A percentile compares a stretch with the other conserved stretches of the same genome.
Conservation (phyloP, 139 green algal species). For the Micractinium sp. region DNA sequence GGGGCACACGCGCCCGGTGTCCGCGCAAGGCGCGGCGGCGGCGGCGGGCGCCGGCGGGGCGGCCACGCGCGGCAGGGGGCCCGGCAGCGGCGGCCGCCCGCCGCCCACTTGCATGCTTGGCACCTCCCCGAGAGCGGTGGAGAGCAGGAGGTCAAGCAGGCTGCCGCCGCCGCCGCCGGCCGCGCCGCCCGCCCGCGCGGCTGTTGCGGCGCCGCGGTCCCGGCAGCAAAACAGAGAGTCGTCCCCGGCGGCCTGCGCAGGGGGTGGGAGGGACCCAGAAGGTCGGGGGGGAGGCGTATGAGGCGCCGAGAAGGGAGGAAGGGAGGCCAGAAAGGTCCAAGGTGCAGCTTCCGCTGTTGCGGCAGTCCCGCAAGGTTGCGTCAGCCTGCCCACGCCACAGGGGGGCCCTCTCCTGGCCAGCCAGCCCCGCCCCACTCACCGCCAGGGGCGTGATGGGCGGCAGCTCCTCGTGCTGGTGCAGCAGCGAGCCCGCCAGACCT, state of each 20-base stretch:
- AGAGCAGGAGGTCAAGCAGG: too few relatives aligned
- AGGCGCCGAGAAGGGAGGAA: background rate
- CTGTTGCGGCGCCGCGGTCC: background rate
- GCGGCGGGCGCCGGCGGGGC: too few relatives aligned
- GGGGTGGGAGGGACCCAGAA: background rate
- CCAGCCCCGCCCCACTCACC: background rate
- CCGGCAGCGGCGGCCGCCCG: too few relatives aligned
- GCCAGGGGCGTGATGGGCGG: slow-evolving; percentile 15
- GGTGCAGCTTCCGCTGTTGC: too few relatives aligned
- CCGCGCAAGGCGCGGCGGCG: background rate
- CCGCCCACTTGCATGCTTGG: too few relatives aligned
- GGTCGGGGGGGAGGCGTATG: background rate
- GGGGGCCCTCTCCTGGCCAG: too few relatives aligned
- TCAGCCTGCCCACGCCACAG: too few relatives aligned
- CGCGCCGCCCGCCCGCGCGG: background rate
- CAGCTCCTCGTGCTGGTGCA: slow-evolving; percentile 7
- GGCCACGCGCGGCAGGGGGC: too few relatives aligned
- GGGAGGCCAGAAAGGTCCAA: too few relatives aligned
- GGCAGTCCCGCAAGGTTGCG: too few relatives aligned
- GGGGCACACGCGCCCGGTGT: background rate
- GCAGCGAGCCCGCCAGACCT: background rate
- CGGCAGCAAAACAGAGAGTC: background rate
- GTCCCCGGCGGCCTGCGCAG: background rate
- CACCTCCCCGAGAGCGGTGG: too few relatives aligned
- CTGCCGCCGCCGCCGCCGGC: background rate